These are phyloP conservation scores for Penicillium odoratum DNA, from an alignment of 495 filamentous ascomycete genomes.

Conservation along the genomic window DNA sequence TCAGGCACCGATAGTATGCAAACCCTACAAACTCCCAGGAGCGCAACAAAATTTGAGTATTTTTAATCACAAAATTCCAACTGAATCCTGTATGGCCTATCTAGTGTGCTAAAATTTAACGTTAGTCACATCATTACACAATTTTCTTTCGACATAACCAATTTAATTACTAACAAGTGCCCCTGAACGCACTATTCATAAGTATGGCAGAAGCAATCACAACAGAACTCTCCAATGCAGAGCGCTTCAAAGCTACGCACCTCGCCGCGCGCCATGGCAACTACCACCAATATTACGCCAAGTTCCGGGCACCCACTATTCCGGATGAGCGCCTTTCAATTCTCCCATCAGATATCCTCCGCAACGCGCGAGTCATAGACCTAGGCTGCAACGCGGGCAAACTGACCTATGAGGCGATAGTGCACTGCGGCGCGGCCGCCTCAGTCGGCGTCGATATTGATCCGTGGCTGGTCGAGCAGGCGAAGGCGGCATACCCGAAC, in stretches of 20 bases:
- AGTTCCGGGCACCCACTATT: constrained; percentile 29
- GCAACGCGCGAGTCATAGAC: constrained; percentile 30
- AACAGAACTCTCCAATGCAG: constrained; percentile 21
- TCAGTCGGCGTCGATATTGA: constrained; percentile 34
- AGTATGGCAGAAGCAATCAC: constrained; percentile 26
- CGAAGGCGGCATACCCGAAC: constrained; percentile 28
- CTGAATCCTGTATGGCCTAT: constrained; percentile 15
- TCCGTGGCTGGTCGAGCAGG: constrained; percentile 31
- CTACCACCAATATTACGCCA: constrained; percentile 34
- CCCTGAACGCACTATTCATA: constrained; percentile 15
- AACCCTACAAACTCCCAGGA: constrained; percentile 19
- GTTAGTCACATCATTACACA: constrained; percentile 11
- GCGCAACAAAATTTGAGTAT: constrained; percentile 12
- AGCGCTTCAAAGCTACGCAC: constrained; percentile 35
- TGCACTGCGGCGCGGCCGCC: constrained; percentile 25
- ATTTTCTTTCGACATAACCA: constrained; percentile 16
- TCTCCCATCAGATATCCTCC: constrained; percentile 30
- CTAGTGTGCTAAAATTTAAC: constrained; percentile 14
- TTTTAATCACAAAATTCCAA: constrained; percentile 16
- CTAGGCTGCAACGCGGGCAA: constrained; percentile 32
- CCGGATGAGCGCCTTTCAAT: constrained; percentile 32
- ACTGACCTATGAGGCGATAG: constrained; percentile 29
- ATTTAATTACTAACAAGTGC: constrained; percentile 13
- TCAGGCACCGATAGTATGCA: constrained; percentile 23
- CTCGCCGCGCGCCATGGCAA: constrained; percentile 33